A percentile compares a stretch with the other conserved stretches of the same genome.
Conservation (phyloP, 805 yeast genomes). For the Komagataella pastoris region DNA sequence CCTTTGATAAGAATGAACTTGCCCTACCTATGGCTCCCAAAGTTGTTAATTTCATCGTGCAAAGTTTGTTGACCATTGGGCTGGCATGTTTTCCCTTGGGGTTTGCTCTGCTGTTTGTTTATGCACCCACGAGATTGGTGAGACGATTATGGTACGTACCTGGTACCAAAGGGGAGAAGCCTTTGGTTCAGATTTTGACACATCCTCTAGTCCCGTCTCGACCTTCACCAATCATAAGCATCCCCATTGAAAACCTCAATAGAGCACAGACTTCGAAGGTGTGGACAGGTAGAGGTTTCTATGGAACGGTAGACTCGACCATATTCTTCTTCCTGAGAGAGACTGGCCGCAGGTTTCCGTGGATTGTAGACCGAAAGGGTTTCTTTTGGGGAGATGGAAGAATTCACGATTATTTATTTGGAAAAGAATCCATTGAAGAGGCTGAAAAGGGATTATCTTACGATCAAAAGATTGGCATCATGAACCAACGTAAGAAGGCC, state of each 20-base stretch:
- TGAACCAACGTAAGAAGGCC: constrained; percentile 31
- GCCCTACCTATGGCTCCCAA: constrained; percentile 12
- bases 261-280: constrained; percentile 53
- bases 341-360: constrained; percentile 37
- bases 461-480: constrained; percentile 42
- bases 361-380: constrained; percentile 76
- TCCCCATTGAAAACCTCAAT: constrained; percentile 42
- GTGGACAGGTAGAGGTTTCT: constrained; percentile 82
- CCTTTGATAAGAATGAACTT: constrained; percentile 17
- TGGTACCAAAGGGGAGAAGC: constrained; percentile 23
- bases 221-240: constrained; percentile 61
- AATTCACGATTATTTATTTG: constrained; percentile 69
- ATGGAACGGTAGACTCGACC: constrained; percentile 67
- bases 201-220: constrained; percentile 68
- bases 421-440: constrained; percentile 62
- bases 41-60: constrained; percentile 11
- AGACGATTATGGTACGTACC: constrained; percentile 73
- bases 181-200: constrained; percentile 50
- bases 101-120: constrained; percentile 24
- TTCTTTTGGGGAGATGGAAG: constrained; percentile 92
- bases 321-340: constrained; percentile 63
- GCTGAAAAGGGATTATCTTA: constrained; percentile 61
- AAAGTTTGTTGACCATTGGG: constrained; percentile 18
- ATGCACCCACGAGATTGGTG: constrained; percentile 57
- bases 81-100: constrained; percentile 28